Evolutionary conservation across 2,329 filamentous ascomycete species (phyloP), one percentile per base, ranked within the genome.

Genomic region (Aspergillus luchuensis): DNA sequence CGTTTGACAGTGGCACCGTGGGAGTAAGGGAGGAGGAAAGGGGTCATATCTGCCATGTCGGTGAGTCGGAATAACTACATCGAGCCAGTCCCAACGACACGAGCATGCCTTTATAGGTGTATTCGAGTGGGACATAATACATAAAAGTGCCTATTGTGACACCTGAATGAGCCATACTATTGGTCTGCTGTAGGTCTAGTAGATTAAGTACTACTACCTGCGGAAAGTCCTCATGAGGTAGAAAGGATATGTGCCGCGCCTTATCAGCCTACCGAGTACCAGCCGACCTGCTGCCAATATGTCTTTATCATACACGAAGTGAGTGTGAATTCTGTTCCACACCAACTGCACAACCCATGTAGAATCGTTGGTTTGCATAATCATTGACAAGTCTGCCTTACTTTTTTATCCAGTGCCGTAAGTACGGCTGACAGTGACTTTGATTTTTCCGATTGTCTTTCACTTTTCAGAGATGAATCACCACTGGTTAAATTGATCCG

Each of bases 1-100:
- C 25, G 47, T 30, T 49, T n/a, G 47, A 19, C 47, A 15, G 47
- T 50, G 25, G 13, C 25, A 50, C 30, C 6, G 47, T 30, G 15
- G 47, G 47, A 50, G 47, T 28, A 50, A 50, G 47, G 47, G 47
- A 50, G 47, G 25, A 30, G n/a, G 47, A 30, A 49, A 50, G 47
- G 47, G 47, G 47, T 19, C 47, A 33, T 50, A 17, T 30, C 47
- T 30, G 25, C 47, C 17, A 25, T 33, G 47, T 50, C 47, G 47
- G 47, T 50, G 47, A 30, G 47, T 50, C 47, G 47, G 25, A 50
- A 50, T 50, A 50, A 50, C 47, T 50, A 30, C 47, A 30, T 45
- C 47, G 25, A 50, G 47, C n/a, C 25, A 50, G 47, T 33, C n/a
- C 33, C 47, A 19, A 50, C 47, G 25, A 30, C 47, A 36, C 25